Evolutionary conservation across 352 stramenopile species (phyloP).

Genomic region (Phytophthora palmivora): DNA sequence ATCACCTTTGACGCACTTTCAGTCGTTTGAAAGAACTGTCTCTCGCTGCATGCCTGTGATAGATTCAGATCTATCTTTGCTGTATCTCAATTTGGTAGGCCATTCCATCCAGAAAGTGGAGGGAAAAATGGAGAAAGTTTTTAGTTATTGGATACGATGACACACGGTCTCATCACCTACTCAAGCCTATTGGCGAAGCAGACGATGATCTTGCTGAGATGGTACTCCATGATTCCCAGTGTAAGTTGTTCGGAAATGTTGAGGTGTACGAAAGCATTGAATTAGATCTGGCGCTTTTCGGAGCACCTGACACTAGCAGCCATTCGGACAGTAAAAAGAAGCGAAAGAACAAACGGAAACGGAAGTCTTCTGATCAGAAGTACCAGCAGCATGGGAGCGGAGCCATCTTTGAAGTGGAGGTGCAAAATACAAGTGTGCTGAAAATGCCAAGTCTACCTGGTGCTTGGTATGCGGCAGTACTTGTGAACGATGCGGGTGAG

Average conservation of each 20-base stretch:
- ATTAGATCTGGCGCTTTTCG: conserved; percentile 63
- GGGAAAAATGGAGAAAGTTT: conserved; percentile 81
- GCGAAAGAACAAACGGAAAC: conserved; percentile 70
- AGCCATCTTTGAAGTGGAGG: conserved; percentile 52
- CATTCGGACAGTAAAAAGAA: conserved; percentile 54
- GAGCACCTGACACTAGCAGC: conserved; percentile 21
- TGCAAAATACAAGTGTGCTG: conserved; percentile 48
- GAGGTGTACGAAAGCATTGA: conserved; percentile 56
- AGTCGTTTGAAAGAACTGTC: conserved; percentile 87
- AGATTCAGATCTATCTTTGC: conserved; percentile 54
- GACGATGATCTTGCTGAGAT: conserved; percentile 63
- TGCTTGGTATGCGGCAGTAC: conserved; percentile 68
- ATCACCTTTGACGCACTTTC: conserved; percentile 85
- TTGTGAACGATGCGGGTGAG: conserved; percentile 36
- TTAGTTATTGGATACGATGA: conserved; percentile 75
- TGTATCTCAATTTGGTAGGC: conserved; percentile 77
- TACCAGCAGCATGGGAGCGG: conserved; percentile 22
- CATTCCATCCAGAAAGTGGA: conserved; percentile 77
- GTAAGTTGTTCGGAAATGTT: conserved; percentile 57
- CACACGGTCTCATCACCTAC: conserved; percentile 58
- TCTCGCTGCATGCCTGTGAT: conserved; percentile 65
- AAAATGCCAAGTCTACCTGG: conserved; percentile 48
- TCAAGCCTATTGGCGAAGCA: conserved; percentile 53
- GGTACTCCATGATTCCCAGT: conserved; percentile 83
- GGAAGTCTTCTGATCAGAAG: conserved; percentile 40